Evolutionary conservation across 352 stramenopile genomes (phyloP).

Genomic region (Pythium monospermum): DNA sequence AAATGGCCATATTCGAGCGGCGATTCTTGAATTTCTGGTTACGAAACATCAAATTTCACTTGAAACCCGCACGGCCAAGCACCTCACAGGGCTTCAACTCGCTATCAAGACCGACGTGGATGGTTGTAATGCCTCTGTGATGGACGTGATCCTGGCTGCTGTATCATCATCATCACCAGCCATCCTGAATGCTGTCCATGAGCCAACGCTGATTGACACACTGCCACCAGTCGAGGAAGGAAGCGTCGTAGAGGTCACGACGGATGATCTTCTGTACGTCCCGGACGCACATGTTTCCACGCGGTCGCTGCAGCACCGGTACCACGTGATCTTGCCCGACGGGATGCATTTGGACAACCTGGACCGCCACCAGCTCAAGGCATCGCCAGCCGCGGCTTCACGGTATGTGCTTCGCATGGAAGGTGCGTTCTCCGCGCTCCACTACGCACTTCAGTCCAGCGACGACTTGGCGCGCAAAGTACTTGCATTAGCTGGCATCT

Average conservation of each 20-base stretch:
- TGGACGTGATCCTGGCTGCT: conserved; percentile 47
- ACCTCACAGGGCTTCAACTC: conserved; percentile 21
- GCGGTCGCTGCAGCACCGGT: conserved; percentile 38
- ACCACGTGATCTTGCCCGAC: conserved; percentile 51
- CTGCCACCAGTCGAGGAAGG: conserved; percentile 32
- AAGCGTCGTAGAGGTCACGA: conserved; percentile 21
- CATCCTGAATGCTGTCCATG: conserved; percentile 56
- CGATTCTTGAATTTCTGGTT: conserved; percentile 36
- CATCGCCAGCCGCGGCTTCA: not conserved
- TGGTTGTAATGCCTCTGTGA: conserved; percentile 39
- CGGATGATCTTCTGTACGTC: conserved; percentile 15
- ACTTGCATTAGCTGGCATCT: conserved; percentile 26
- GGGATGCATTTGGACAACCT: conserved; percentile 36
- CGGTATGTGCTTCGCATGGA: conserved; percentile 49
- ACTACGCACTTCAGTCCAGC: conserved; percentile 56
- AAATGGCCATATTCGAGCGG: conserved; percentile 35
- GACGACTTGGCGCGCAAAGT: conserved; percentile 32
- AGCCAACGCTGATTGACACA: conserved; percentile 41
- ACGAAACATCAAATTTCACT: conserved; percentile 34
- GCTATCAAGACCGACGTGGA: conserved; percentile 32
- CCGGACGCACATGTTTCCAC: conserved; percentile 37
- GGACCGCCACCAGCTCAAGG: conserved; percentile 33
- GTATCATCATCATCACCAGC: not conserved
- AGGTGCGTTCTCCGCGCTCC: conserved; percentile 43
- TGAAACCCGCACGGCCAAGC: conserved; percentile 16